These are phyloP conservation scores for Serendipita vermifera DNA, from an alignment of 768 basidiomycete genomes.

Conservation along the genomic window DNA sequence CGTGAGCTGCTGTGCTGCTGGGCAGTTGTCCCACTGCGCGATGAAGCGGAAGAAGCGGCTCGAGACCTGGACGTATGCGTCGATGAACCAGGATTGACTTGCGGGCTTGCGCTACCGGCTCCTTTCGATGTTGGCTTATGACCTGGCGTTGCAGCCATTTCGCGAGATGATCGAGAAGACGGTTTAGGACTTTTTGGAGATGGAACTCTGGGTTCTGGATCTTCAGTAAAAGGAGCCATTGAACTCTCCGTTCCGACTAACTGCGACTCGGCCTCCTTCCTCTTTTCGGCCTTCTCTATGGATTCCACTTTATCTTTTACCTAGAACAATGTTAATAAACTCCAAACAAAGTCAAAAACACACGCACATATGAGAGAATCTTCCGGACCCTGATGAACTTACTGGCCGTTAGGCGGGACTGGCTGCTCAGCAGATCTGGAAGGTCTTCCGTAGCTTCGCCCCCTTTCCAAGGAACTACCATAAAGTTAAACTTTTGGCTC, in stretches of 20 bases:
- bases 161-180: no score
- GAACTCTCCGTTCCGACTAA: no score
- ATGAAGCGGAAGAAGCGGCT: conserved; percentile 8
- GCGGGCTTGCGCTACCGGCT: no score
- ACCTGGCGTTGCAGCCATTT: no score
- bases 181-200: no score
- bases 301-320: conserved; percentile 54
- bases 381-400: conserved; percentile 77
- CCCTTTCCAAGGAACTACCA: conserved; percentile 63
- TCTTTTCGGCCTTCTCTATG: not conserved
- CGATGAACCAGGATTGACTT: conserved; percentile 4
- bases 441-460: conserved; percentile 48
- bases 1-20: conserved; percentile 10
- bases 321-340: conserved; percentile 28
- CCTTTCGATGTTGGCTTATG: no score
- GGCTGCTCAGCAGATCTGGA: conserved; percentile 70
- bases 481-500: conserved; percentile 69
- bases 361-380: conserved; percentile 62
- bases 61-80: conserved; percentile 14
- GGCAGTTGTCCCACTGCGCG: conserved; percentile 14
- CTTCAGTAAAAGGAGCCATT: no score
- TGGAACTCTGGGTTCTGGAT: no score
- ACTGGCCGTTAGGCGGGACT: conserved; percentile 80
- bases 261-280: no score
- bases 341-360: conserved; percentile 1